These are phyloP conservation scores for Diplodia mutila DNA, from an alignment of 2,329 filamentous ascomycete genomes.

Conservation along the genomic window DNA sequence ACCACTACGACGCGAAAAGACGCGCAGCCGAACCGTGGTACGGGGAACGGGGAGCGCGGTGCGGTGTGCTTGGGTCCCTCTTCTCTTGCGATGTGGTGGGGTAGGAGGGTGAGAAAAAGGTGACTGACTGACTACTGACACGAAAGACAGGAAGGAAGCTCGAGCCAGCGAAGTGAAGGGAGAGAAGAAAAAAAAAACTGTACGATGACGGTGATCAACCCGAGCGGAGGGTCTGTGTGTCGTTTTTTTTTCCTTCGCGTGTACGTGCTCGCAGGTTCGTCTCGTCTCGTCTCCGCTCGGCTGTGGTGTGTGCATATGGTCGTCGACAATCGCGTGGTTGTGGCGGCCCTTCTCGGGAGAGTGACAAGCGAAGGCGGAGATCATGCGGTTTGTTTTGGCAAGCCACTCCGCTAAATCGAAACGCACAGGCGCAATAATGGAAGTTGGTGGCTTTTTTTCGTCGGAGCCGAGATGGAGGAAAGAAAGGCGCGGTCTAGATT, in stretches of 20 bases:
- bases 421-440: background rate
- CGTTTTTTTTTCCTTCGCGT: background rate
- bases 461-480: background rate
- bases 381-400: background rate
- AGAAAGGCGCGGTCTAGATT: background rate
- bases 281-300: background rate
- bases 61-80: too few species aligned
- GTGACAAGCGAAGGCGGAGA: background rate
- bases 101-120: too few species aligned
- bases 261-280: too few species aligned
- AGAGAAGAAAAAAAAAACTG: background rate
- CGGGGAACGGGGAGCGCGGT: too few species aligned
- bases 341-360: background rate
- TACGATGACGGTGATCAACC: background rate
- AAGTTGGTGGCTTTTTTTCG: background rate
- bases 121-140: too few species aligned
- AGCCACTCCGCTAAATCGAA: background rate
- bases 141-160: background rate
- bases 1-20: too few species aligned
- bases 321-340: background rate
- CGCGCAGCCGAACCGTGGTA: background rate
- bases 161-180: too few species aligned
- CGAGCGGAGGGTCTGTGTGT: background rate
- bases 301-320: background rate
- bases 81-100: background rate